A percentile compares a stretch with the other conserved stretches of the same genome.
These are phyloP conservation scores for Tetrahymena elliotti DNA, from an alignment of 73 alveolate genomes.

Conservation along the genomic window DNA sequence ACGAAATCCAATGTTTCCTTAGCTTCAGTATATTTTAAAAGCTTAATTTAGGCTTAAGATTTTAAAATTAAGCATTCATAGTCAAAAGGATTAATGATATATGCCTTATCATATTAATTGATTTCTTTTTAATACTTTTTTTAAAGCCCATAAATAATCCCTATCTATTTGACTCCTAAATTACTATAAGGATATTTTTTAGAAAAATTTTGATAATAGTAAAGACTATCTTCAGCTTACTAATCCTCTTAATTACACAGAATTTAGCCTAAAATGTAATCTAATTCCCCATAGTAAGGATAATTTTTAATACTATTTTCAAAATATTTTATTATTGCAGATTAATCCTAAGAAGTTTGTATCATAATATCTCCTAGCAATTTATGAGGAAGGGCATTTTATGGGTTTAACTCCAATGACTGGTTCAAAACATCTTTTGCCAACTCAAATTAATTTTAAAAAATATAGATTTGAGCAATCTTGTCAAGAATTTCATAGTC, in stretches of 20 bases:
- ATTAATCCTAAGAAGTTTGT: background rate
- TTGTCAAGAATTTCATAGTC: background rate
- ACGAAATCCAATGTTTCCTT: no score
- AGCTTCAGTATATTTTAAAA: background rate
- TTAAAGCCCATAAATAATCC: background rate
- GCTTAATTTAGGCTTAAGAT: background rate
- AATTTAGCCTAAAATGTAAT: background rate
- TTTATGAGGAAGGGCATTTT: background rate
- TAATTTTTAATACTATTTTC: background rate
- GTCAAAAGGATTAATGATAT: background rate
- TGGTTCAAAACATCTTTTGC: background rate
- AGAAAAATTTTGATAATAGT: background rate
- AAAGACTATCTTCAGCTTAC: background rate
- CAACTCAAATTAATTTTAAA: background rate
- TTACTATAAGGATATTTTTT: background rate
- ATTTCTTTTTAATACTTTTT: background rate
- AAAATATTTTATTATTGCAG: no score
- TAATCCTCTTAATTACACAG: no score
- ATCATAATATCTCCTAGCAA: background rate
- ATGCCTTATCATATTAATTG: background rate
- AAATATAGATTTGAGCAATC: background rate
- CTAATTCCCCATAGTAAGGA: background rate
- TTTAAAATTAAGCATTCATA: background rate
- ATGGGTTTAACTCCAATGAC: background rate
- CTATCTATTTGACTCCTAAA: background rate